Evolutionary conservation across 345 rosid genomes (phyloP).

Genomic region (Excoecaria cochinchinensis): DNA sequence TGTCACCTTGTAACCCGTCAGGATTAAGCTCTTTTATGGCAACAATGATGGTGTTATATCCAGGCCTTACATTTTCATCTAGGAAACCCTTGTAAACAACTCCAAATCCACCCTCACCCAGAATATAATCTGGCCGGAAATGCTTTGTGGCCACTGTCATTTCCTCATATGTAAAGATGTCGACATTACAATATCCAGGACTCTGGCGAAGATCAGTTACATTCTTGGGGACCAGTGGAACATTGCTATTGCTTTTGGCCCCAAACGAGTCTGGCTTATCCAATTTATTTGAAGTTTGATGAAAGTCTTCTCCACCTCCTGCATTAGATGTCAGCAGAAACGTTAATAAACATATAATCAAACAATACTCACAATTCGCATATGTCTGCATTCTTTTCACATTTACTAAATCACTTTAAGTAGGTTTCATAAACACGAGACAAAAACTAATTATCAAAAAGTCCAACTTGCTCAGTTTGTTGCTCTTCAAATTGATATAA

Average conservation of each 20-base stretch:
- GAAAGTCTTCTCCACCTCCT: constrained; percentile 20
- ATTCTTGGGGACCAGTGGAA: constrained; percentile 46
- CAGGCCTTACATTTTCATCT: constrained; percentile 62
- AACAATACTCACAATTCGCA: not conserved
- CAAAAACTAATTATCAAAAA: not conserved
- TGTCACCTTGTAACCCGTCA: constrained; percentile 90
- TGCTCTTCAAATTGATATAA: not conserved
- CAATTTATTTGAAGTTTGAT: constrained; percentile 12
- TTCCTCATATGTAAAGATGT: constrained; percentile 78
- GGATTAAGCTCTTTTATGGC: constrained; percentile 95
- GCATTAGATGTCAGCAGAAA: not conserved
- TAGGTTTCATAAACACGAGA: not conserved
- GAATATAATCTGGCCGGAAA: constrained; percentile 79
- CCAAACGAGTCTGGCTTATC: constrained; percentile 19
- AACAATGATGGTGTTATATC: constrained; percentile 56
- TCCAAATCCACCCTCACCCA: constrained; percentile 98
- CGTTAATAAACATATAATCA: not conserved
- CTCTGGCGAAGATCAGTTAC: constrained; percentile 69
- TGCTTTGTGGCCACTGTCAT: constrained; percentile 80
- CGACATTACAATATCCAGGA: constrained; percentile 68
- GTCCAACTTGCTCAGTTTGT: not conserved
- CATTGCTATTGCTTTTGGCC: constrained; percentile 18
- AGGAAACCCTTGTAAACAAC: constrained; percentile 84
- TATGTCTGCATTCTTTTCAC: not conserved
- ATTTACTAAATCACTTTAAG: not conserved